Conservation (phyloP, 225 moss, liverwort and hornwort genomes). For the Ulota crispa region DNA sequence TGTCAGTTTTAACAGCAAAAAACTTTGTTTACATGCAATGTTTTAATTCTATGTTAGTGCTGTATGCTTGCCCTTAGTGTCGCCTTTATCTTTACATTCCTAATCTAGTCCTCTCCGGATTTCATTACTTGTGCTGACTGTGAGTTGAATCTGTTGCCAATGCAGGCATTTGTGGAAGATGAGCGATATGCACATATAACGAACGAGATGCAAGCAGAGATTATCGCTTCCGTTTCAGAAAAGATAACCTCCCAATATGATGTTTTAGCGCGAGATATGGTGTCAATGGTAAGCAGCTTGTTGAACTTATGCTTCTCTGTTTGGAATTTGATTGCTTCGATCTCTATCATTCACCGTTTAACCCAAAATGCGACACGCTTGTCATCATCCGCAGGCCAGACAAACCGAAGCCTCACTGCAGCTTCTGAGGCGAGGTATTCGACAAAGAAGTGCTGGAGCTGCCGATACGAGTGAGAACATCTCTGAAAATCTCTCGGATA, state of each 20-base stretch:
- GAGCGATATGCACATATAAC: slow-evolving; percentile 55
- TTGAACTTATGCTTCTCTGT: neutral
- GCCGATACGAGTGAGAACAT: slow-evolving; percentile 80
- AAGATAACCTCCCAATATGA: slow-evolving; percentile 75
- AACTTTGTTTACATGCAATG: neutral
- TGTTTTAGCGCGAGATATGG: slow-evolving; percentile 80
- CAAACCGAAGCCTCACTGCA: slow-evolving; percentile 75
- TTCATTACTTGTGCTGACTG: neutral
- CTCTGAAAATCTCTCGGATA: slow-evolving; percentile 76
- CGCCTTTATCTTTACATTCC: neutral
- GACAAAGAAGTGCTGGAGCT: slow-evolving; percentile 74
- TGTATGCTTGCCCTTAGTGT: neutral
- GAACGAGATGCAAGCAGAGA: slow-evolving; percentile 53
- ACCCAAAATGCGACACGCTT: neutral
- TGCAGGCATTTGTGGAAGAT: slow-evolving; percentile 76
- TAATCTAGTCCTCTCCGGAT: neutral
- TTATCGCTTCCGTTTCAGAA: slow-evolving; percentile 67
- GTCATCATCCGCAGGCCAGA: slow-evolving; percentile 57
- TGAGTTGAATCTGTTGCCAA: neutral
- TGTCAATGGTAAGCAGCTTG: slow-evolving; percentile 53
- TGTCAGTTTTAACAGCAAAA: neutral
- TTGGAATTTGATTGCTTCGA: neutral
- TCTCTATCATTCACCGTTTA: neutral
- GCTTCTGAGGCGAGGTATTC: slow-evolving; percentile 69
- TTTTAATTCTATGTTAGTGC: neutral